phyloP scores from a whole-genome alignment of 1,284 basidiomycete species.

The Filobasidium uniguttulatum region DNA sequence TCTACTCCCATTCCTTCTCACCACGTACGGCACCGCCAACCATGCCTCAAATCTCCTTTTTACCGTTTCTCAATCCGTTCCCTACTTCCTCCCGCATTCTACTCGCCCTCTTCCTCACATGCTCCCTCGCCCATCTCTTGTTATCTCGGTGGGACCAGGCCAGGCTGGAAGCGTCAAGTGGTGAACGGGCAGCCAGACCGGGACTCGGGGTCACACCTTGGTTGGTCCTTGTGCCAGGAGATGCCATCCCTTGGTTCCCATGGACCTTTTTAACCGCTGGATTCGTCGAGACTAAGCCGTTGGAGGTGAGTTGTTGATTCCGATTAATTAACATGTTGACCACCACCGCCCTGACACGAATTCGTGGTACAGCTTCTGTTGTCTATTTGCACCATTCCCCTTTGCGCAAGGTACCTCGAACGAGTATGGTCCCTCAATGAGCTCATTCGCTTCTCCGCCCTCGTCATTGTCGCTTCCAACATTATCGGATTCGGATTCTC shows the following conservation, averaged over 20 bases:
- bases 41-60: slow-evolving; percentile 35
- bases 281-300: slow-evolving; percentile 67
- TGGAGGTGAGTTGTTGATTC: slow-evolving; percentile 52
- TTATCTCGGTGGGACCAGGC: slow-evolving; percentile 28
- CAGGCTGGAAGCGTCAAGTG: slow-evolving; percentile 10
- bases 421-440: slow-evolving; percentile 82
- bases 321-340: not conserved
- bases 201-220: slow-evolving; percentile 45
- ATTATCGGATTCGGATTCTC: slow-evolving; percentile 60
- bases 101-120: slow-evolving; percentile 51
- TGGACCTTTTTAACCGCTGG: slow-evolving; percentile 84
- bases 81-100: slow-evolving; percentile 56
- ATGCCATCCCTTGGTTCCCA: slow-evolving; percentile 61
- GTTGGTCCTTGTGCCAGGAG: slow-evolving; percentile 71
- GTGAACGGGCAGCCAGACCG: slow-evolving; percentile 35
- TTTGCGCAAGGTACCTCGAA: slow-evolving; percentile 79
- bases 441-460: slow-evolving; percentile 68
- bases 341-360: not conserved
- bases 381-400: slow-evolving; percentile 62
- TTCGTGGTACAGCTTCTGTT: slow-evolving; percentile 49
- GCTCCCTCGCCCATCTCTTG: slow-evolving; percentile 53
- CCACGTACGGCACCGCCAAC: not conserved
- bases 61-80: slow-evolving; percentile 34
- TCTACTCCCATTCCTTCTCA: not conserved
- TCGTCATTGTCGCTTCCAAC: slow-evolving; percentile 68